Conservation (phyloP, 164 flowering plant genomes). For the Amborella trichopoda region DNA sequence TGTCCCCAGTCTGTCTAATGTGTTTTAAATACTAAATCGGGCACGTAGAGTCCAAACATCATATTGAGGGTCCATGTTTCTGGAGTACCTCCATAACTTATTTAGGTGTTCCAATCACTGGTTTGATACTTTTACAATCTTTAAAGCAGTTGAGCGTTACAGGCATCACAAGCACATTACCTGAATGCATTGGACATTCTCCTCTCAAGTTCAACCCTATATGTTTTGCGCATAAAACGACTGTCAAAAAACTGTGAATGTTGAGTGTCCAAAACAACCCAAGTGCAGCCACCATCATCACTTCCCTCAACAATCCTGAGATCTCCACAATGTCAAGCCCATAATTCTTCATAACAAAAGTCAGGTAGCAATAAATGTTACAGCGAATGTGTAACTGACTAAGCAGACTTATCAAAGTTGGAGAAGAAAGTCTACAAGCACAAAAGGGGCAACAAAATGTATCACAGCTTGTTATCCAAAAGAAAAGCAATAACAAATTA, state of each 20-base stretch:
- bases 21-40: background rate
- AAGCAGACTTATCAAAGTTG: background rate
- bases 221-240: conserved; percentile 68
- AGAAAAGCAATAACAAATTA: background rate
- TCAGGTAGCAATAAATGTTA: background rate
- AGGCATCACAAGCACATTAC: conserved; percentile 20
- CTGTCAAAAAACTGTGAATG: conserved; percentile 50
- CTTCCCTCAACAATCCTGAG: conserved; percentile 91
- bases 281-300: conserved; percentile 62
- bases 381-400: background rate
- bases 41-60: background rate
- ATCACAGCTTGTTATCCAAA: background rate
- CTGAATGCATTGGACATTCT: conserved; percentile 52
- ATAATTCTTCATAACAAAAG: background rate
- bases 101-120: no score
- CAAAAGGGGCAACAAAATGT: background rate
- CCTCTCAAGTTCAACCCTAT: conserved; percentile 19
- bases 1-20: background rate
- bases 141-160: background rate
- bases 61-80: no score
- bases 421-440: background rate
- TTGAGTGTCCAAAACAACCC: conserved; percentile 67
- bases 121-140: no score
- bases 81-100: no score
- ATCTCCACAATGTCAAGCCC: background rate